Evolutionary conservation across 2,329 filamentous ascomycete genomes (phyloP), one percentile per base, ranked within the genome.

Genomic region (Plectosphaerella plurivora): DNA sequence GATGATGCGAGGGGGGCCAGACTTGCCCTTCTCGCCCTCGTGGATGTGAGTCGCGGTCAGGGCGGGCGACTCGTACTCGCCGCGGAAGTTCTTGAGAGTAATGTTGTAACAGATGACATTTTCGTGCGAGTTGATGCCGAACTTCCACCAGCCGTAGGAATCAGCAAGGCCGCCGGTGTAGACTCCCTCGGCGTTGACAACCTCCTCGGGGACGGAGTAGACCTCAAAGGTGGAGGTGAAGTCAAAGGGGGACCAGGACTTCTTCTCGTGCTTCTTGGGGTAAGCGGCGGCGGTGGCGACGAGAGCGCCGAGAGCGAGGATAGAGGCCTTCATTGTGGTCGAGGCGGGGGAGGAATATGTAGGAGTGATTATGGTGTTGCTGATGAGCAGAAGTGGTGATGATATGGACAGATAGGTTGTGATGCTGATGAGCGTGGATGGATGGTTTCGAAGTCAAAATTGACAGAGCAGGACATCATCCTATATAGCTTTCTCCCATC

Each of bases 11-110:
- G 79, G 41, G 37, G 78, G 77, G 7, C 79, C 78, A 18, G 72
- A 59, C 48, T 63, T 65, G 55, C 77, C 77, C 52, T 64, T 67
- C 20, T 58, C 61, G 7, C 66, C 77, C 63, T 81, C 66, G 64
- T 82, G 78, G 56, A 82, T 76, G 63, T 82, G 79, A 2, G 79
- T 83, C 16, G 79, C 75, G 7, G 77, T 79, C 25, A 63, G 58
- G 44, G 79, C 79, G 0, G 71, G 68, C 8, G 77, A 81, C 58
- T 71, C 60, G 61, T 79, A 82, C 3, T 74, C 65, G 50, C 78
- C 78, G 20, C 67, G 68, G 61, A 82, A 76, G 54, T 69, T 69
- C 44, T 68, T 63, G 45, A 82, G 66, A 37, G 70, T 76, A 63
- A 82, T 81, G 66, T 80, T 75, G 63, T 72, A 73, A 67, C 71